Evolutionary conservation across 352 stramenopile species (phyloP).

Genomic region (Phytophthora colocasiae): DNA sequence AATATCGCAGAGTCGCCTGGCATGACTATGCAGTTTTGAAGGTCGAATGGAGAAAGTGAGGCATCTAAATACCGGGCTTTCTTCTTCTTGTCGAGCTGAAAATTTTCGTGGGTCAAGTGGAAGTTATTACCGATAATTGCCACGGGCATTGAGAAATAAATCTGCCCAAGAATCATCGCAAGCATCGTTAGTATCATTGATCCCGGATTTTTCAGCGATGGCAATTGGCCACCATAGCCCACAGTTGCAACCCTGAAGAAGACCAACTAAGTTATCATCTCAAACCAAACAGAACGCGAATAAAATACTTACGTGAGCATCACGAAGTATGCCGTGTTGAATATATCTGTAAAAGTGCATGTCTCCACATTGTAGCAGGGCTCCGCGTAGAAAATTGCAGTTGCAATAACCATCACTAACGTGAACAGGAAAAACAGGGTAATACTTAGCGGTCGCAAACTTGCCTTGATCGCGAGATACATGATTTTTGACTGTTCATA

Average conservation of each 20-base stretch:
- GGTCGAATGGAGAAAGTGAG: constrained; percentile 65
- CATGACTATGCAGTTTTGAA: constrained; percentile 47
- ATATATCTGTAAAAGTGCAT: constrained; percentile 85
- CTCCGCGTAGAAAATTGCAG: constrained; percentile 78
- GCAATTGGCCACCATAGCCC: constrained; percentile 76
- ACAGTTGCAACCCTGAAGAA: constrained; percentile 72
- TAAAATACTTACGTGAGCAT: constrained; percentile 79
- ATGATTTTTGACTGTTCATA: constrained; percentile 73
- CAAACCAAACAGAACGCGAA: neutral
- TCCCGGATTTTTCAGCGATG: constrained; percentile 59
- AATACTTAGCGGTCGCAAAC: constrained; percentile 62
- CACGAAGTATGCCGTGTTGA: constrained; percentile 86
- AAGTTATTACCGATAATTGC: constrained; percentile 85
- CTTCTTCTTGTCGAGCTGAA: constrained; percentile 61
- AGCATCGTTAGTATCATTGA: constrained; percentile 59
- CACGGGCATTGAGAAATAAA: constrained; percentile 85
- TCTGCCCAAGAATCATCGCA: constrained; percentile 78
- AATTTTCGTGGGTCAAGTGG: constrained; percentile 64
- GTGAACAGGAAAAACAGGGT: constrained; percentile 84
- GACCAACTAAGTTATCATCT: neutral
- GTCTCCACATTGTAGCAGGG: constrained; percentile 81
- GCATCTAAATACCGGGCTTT: constrained; percentile 57
- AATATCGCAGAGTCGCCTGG: constrained; percentile 65
- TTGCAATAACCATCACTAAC: constrained; percentile 77
- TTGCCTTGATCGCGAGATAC: constrained; percentile 58